Evolutionary conservation across 2,329 filamentous ascomycete species (phyloP).

Genomic region (Fusarium nanum): DNA sequence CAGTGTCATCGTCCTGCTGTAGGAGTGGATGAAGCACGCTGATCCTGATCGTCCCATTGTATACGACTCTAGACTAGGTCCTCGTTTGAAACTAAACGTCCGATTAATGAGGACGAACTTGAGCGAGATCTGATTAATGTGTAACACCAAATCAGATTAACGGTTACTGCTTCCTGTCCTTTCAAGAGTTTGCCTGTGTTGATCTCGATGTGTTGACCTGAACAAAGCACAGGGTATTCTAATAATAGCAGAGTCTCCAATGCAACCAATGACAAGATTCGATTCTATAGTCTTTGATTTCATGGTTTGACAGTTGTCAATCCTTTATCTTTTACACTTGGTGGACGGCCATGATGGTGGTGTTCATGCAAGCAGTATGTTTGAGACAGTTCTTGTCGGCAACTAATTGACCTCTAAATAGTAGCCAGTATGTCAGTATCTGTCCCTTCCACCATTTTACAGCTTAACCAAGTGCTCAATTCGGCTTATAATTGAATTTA

Average conservation of each 20-base stretch:
- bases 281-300: not conserved
- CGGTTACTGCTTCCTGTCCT: not conserved
- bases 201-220: not conserved
- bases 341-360: not conserved
- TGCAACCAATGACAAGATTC: not conserved
- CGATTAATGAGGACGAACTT: not conserved
- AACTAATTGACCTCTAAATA: slow-evolving; percentile 1
- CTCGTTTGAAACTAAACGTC: not conserved
- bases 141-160: not conserved
- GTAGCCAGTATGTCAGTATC: not conserved
- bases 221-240: not conserved
- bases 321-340: not conserved
- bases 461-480: not conserved
- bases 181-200: not conserved
- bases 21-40: not conserved
- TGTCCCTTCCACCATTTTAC: not conserved
- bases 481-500: not conserved
- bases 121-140: not conserved
- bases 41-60: not conserved
- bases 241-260: not conserved
- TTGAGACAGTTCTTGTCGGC: slow-evolving; percentile 18
- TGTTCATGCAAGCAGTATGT: slow-evolving; percentile 7
- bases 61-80: not conserved
- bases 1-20: not conserved
- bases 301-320: not conserved